A percentile compares a stretch with the other conserved stretches of the same genome.
Evolutionary conservation across 2,329 filamentous ascomycete species (phyloP).

Genomic region (Talaromyces sp.): DNA sequence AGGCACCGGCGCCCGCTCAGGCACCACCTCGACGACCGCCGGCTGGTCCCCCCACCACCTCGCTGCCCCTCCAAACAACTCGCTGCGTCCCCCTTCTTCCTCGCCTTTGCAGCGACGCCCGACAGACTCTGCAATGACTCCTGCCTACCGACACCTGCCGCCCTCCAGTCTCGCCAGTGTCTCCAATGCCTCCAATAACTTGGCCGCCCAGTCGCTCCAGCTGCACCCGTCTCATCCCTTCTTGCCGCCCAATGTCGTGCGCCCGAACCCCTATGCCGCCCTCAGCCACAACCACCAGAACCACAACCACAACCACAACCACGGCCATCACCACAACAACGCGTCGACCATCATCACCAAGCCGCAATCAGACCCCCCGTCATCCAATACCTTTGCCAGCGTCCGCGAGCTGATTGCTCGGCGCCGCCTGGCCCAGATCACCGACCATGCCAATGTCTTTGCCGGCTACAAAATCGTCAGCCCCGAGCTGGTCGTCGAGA

Average conservation of each 20-base stretch:
- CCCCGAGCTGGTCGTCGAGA: constrained; percentile 39
- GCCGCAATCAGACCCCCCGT: constrained; percentile 15
- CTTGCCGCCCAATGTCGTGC: constrained; percentile 9
- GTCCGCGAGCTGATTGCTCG: constrained; percentile 37
- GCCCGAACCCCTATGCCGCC: constrained; percentile 15
- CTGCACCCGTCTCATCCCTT: background rate
- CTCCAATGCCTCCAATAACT: constrained; percentile 1
- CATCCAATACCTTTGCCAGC: constrained; percentile 34
- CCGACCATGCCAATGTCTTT: constrained; percentile 41
- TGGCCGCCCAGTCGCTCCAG: constrained; percentile 1
- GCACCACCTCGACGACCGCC: no score
- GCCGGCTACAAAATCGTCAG: constrained; percentile 40
- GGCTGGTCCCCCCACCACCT: constrained; percentile 20
- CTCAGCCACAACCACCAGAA: background rate
- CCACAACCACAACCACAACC: background rate
- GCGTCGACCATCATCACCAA: background rate
- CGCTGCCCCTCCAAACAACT: constrained; percentile 15
- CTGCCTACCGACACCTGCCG: constrained; percentile 36
- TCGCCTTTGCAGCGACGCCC: constrained; percentile 17
- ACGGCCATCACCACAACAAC: background rate
- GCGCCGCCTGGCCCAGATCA: constrained; percentile 37
- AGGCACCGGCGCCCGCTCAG: constrained; percentile 14
- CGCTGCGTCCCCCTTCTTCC: constrained; percentile 14
- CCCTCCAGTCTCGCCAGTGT: constrained; percentile 1
- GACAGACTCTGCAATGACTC: constrained; percentile 37